phyloP scores from a whole-genome alignment of 768 basidiomycete genomes.

The Russula griseocarnosa region DNA sequence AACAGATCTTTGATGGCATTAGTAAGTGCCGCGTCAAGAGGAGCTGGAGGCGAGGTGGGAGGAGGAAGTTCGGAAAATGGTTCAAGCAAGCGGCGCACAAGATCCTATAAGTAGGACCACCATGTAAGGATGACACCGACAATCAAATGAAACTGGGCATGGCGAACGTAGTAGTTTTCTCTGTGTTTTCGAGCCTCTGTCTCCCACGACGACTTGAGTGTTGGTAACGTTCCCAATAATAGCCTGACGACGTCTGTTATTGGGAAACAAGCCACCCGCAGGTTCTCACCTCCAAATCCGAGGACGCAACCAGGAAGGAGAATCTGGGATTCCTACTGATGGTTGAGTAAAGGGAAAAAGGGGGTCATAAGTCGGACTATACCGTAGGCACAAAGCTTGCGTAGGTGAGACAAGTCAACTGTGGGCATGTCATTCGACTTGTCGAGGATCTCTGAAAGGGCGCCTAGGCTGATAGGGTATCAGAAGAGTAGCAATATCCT shows the following conservation, averaged over 20 bases:
- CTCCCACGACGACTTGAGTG: constrained; percentile 55
- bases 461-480: constrained; percentile 42
- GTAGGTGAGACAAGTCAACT: constrained; percentile 55
- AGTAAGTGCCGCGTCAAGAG: constrained; percentile 27
- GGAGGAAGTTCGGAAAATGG: constrained; percentile 45
- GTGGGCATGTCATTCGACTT: constrained; percentile 41
- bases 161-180: constrained; percentile 66
- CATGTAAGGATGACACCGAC: constrained; percentile 15
- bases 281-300: constrained; percentile 68
- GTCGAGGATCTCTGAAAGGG: constrained; percentile 61
- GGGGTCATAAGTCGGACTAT: constrained; percentile 30
- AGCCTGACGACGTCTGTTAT: constrained; percentile 41
- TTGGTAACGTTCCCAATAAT: constrained; percentile 58
- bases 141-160: neutral
- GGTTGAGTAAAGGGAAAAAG: constrained; percentile 5
- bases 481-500: constrained; percentile 11
- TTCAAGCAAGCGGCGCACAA: constrained; percentile 58
- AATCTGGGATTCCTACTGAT: constrained; percentile 60
- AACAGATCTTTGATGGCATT: constrained; percentile 27
- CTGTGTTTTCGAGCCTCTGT: constrained; percentile 55
- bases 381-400: constrained; percentile 61
- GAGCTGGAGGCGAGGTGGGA: constrained; percentile 20
- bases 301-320: constrained; percentile 72
- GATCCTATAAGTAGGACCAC: constrained; percentile 45
- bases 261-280: constrained; percentile 6